phyloP scores from a whole-genome alignment of 1,139 yeast species.

The Magnusiomyces tetraspermus region DNA sequence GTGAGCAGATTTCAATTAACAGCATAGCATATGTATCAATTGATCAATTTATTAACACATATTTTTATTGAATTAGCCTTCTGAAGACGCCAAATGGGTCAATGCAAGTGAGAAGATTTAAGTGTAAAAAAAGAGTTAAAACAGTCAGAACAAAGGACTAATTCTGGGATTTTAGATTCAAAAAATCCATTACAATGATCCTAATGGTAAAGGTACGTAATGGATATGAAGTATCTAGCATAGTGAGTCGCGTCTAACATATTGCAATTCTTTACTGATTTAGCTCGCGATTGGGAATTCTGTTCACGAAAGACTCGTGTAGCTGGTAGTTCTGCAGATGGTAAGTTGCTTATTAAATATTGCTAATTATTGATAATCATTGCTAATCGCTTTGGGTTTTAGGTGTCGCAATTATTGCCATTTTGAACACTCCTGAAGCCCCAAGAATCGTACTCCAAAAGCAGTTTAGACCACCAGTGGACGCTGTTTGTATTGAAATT shows the following conservation, averaged over 20 bases:
- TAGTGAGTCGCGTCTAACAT: not conserved
- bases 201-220: conserved; percentile 22
- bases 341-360: conserved; percentile 25
- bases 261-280: not conserved
- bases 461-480: conserved; percentile 89
- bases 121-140: not conserved
- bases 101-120: conserved; percentile 33
- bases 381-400: not conserved
- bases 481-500: conserved; percentile 77
- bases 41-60: not conserved
- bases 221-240: not conserved
- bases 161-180: conserved; percentile 22
- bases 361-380: not conserved
- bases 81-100: conserved; percentile 49
- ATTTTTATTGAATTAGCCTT: conserved; percentile 23
- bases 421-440: conserved; percentile 44
- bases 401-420: conserved; percentile 66
- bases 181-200: conserved; percentile 50
- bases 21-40: not conserved
- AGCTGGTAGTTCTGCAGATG: conserved; percentile 62
- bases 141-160: not conserved
- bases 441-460: conserved; percentile 65
- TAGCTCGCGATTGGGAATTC: conserved; percentile 74
- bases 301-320: conserved; percentile 77
- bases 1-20: conserved; percentile 19